These are phyloP conservation scores for Cercospora citrullina DNA, from an alignment of 2,329 filamentous ascomycete species.

Conservation along the genomic window DNA sequence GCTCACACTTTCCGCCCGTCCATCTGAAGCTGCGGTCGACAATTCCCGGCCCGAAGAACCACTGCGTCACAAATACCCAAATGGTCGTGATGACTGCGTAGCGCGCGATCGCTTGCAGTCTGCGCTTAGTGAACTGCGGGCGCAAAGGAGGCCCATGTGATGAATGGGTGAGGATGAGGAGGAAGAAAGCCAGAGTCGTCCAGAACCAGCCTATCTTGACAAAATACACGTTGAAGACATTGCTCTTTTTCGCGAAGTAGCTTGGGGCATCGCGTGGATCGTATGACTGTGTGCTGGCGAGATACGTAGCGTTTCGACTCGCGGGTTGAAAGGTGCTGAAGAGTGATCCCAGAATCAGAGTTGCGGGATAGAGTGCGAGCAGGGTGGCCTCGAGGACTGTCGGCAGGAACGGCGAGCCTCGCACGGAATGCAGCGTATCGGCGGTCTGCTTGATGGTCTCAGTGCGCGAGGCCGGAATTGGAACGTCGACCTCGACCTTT, in stretches of 20 bases:
- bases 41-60: constrained; percentile 89
- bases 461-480: constrained; percentile 1
- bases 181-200: constrained; percentile 72
- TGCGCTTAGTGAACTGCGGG: constrained; percentile 45
- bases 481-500: constrained; percentile 13
- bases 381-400: constrained; percentile 66
- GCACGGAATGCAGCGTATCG: constrained; percentile 19
- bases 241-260: constrained; percentile 93
- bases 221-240: constrained; percentile 88
- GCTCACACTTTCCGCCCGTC: constrained; percentile 81
- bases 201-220: constrained; percentile 96
- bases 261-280: constrained; percentile 60
- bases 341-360: constrained; percentile 77
- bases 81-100: constrained; percentile 71
- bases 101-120: constrained; percentile 63
- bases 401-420: constrained; percentile 62
- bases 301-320: constrained; percentile 63
- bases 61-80: constrained; percentile 90
- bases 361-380: constrained; percentile 70
- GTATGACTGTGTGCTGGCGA: constrained; percentile 63
- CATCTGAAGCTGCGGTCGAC: constrained; percentile 88
- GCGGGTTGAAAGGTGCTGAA: constrained; percentile 81
- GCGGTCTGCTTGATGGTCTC: background rate
- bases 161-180: constrained; percentile 70
- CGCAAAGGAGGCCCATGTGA: constrained; percentile 49